Base-by-base conservation (phyloP, 2,329 filamentous ascomycete genomes). In the Myriosclerotinia curreyana region DNA sequence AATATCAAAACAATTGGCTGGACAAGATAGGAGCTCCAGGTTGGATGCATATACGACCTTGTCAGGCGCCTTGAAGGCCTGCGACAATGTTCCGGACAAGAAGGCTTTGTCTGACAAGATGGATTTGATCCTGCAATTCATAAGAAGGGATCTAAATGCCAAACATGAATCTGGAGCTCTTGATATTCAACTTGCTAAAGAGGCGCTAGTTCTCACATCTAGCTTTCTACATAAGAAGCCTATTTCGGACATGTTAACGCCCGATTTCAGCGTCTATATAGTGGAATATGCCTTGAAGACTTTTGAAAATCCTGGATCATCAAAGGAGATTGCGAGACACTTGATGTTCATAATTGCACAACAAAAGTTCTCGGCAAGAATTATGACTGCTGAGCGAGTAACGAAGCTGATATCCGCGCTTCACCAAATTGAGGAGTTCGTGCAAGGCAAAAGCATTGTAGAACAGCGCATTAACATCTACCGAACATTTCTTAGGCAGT, bases 1-100 rank as follows among this genome's bases (percentile, higher is more conserved):
- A 0, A 86, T 92, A 6, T 83, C 92, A 44, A 88, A 91, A 76
- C 90, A 95, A 76, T 82, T 99, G 55, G 90, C 89, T 46, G 87
- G 90, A 28, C 80, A 86, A 38, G 89, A 92, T 69, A 82, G 88
- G 61, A 83, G 86, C 64, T 87, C 86, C 15, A 89, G 89, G 69
- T 77, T 95, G 40, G 95, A 99, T 77, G 91, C 93, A 56, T 98
- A 99, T 73, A 86, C 88, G 74, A 89, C 89, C 71, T 80, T 99
- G 52, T 85, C 89, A 40, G 83, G 86, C 42, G 87, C 88, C 5
- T 79, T 97, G 70, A 90, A 91, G 74, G 84, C 89, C 7, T 96
- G 94, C 64, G 91, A 93, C 67, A 90, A 91, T 69, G 78, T 96
- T 17, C 92, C 92, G 0, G 89, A 95, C 69, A 80, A 86, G 44